Base-by-base conservation (phyloP, 257 asterid genomes). In the Fraxinus cuspidata region DNA sequence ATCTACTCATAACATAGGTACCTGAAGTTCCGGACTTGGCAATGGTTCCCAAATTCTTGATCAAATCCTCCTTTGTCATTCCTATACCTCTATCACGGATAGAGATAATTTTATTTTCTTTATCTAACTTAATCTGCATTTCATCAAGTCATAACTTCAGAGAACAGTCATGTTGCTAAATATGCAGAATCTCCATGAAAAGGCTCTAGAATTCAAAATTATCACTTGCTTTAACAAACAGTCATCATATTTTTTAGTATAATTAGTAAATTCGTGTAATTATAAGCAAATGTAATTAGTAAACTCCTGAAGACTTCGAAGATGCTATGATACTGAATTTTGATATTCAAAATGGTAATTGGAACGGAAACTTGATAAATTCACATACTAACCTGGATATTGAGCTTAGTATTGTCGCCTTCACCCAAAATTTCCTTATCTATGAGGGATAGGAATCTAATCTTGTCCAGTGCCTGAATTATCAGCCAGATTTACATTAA, bases 11-110 rank as follows among this genome's bases (percentile, higher is more conserved):
- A 51, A 28, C 2, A 37, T 29, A 74, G n/a, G 31, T 81, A 94
- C 99, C 99, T 89, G 97, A 95, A 75, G 99, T 95, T 85, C 99
- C 97, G 74, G 99, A 95, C 70, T 95, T 95, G 34, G 99, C 99
- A 70, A 95, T 93, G 75, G 99, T 95, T 58, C 99, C 99, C 96
- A 95, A 85, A 79, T 95, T 93, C 90, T 95, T 95, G 73, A 92
- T 87, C 81, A 95, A 83, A 80, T 95, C 99, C 79, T 93, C 99
- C 86, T 95, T 95, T 38, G 99, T 95, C 99, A 95, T 93, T 74
- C 99, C 98, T 29, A 95, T 89, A 76, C 98, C 99, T 85, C 96
- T 84, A 78, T 95, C 99, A 56, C 97, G 98, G 71, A 95, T 90
- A 13, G 92, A 90, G 38, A 95, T 90, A 74, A 90, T 89, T 86